Evolutionary conservation across 108 stramenopile species (phyloP).

Genomic region (Cyclotella choctawhatcheeana): DNA sequence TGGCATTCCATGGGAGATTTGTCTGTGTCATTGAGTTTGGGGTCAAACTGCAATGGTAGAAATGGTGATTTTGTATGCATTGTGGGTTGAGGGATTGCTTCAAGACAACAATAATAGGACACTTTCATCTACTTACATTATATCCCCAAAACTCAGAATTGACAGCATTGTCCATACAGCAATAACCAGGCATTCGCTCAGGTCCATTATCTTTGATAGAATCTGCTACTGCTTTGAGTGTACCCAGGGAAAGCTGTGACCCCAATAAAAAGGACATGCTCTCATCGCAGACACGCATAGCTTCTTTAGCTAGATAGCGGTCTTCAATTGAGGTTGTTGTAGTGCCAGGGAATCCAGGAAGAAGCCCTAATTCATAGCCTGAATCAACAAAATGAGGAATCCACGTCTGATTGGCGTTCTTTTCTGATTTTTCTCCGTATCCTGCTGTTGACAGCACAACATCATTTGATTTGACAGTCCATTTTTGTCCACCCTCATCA

Average conservation of each 20-base stretch:
- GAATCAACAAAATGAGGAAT: background rate
- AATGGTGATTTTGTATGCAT: background rate
- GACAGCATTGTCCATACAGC: background rate
- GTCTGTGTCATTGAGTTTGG: background rate
- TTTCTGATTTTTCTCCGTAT: background rate
- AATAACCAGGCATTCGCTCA: background rate
- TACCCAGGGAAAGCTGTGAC: background rate
- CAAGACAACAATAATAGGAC: background rate
- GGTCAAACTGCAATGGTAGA: background rate
- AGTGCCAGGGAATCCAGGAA: conserved; percentile 3
- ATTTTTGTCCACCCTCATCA: too few species aligned
- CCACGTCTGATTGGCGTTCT: background rate
- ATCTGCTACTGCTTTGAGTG: background rate
- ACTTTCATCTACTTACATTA: background rate
- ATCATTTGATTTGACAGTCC: background rate
- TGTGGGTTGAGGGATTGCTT: background rate
- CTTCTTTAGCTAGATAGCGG: background rate
- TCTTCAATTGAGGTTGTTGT: too few species aligned
- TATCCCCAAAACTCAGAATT: background rate
- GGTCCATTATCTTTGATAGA: background rate
- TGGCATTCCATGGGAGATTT: conserved; percentile 8
- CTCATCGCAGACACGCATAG: background rate
- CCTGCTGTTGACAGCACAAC: background rate
- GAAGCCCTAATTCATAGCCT: background rate
- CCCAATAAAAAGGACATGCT: background rate